Evolutionary conservation across 2,329 filamentous ascomycete genomes (phyloP).

Genomic region (Aspergillus uvarum): DNA sequence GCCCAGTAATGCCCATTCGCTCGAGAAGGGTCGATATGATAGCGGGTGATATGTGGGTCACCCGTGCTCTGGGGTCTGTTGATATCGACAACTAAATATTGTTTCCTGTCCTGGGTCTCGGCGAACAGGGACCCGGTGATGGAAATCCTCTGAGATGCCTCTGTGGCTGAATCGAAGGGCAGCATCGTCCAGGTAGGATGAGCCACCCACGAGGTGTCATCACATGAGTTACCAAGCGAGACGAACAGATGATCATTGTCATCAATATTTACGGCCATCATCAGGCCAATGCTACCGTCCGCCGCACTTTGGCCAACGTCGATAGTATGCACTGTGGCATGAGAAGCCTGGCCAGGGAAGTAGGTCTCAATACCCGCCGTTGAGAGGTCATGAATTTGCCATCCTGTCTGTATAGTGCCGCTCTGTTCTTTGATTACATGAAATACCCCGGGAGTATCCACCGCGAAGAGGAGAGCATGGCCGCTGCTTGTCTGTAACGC

Average conservation of each 20-base stretch:
- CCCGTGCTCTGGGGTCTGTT: not conserved
- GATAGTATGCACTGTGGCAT: conserved; percentile 1
- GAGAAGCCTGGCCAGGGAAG: conserved; percentile 1
- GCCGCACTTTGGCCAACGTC: conserved; percentile 10
- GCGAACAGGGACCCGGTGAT: not conserved
- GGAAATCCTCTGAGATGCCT: not conserved
- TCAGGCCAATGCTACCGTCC: conserved; percentile 4
- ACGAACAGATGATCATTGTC: conserved; percentile 7
- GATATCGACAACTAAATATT: conserved; percentile 11
- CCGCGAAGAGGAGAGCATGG: conserved; percentile 2
- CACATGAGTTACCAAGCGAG: conserved; percentile 2
- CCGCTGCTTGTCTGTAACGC: conserved; percentile 8
- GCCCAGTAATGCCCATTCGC: conserved; percentile 3
- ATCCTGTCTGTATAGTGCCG: conserved; percentile 1
- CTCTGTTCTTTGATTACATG: conserved; percentile 10
- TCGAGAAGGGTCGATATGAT: conserved; percentile 3
- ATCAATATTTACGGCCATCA: not conserved
- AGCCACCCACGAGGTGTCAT: not conserved
- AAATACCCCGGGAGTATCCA: conserved; percentile 3
- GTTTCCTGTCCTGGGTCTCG: not conserved
- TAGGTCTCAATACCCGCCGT: not conserved
- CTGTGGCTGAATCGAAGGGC: conserved; percentile 2
- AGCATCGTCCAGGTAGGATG: conserved; percentile 3
- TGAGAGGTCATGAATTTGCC: conserved; percentile 6
- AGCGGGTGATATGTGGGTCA: conserved; percentile 1